Evolutionary conservation across 2,329 filamentous ascomycete genomes (phyloP).

Genomic region (Metarhizium humberi): DNA sequence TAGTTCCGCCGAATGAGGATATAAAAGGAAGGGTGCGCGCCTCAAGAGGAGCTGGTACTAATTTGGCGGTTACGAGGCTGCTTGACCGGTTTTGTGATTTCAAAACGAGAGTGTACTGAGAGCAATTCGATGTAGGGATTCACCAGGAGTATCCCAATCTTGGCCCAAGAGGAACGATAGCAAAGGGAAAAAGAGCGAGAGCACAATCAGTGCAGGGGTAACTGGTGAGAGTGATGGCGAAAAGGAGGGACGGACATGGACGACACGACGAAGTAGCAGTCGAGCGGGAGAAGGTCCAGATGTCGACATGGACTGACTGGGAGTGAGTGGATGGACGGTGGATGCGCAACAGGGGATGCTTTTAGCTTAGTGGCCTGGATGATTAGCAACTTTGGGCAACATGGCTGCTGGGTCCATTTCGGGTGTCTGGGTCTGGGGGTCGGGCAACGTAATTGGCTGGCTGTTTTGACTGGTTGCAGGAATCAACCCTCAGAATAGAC

Average conservation of each 20-base stretch:
- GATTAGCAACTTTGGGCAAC: too few species aligned
- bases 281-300: background rate
- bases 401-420: too few species aligned
- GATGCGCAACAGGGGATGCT: too few species aligned
- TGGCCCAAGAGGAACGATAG: background rate
- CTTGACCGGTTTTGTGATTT: background rate
- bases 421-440: too few species aligned
- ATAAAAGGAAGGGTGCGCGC: background rate
- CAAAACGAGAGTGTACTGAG: background rate
- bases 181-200: background rate
- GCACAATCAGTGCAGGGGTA: background rate
- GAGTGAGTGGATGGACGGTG: background rate
- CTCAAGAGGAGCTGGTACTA: background rate
- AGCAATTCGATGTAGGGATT: background rate
- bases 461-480: too few species aligned
- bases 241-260: background rate
- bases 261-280: background rate
- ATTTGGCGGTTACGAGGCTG: background rate
- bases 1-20: background rate
- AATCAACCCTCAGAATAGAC: too few species aligned
- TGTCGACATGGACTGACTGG: background rate
- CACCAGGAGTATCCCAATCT: slow-evolving; percentile 2
- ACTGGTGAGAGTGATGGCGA: background rate
- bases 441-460: too few species aligned
- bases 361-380: too few species aligned